Percentiles rank a stretch among this genome's conserved stretches.
phyloP scores from a whole-genome alignment of 306 rosid species.

The Medicago truncatula region DNA sequence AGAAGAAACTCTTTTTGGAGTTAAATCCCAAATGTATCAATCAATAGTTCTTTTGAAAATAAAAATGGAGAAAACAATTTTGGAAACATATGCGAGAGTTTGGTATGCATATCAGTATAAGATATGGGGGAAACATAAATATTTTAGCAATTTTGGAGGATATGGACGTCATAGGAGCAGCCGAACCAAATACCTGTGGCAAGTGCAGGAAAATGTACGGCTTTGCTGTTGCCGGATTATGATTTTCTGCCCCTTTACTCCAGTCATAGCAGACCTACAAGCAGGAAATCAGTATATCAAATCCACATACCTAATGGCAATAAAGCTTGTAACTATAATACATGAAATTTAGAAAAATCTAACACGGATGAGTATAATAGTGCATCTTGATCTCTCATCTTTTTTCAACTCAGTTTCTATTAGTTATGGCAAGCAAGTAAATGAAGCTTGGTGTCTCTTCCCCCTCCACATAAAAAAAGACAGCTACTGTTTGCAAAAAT shows the following conservation, averaged over 20 bases:
- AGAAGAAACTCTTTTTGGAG: conserved; percentile 19
- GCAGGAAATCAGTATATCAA: conserved; percentile 32
- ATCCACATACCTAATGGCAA: neutral
- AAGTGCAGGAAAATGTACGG: conserved; percentile 72
- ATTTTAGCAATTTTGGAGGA: neutral
- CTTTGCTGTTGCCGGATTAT: conserved; percentile 88
- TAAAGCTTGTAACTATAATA: conserved; percentile 6
- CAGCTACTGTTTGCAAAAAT: neutral
- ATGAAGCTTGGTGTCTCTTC: neutral
- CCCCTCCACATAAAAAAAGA: neutral
- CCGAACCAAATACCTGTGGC: conserved; percentile 72
- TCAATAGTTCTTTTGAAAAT: neutral
- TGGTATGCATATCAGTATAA: neutral
- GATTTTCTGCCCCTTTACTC: conserved; percentile 99
- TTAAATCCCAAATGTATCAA: neutral
- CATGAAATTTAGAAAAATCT: conserved; percentile 5
- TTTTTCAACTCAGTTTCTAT: conserved; percentile 4
- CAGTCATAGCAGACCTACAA: conserved; percentile 90
- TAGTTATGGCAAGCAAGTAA: conserved; percentile 5
- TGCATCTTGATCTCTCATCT: conserved; percentile 15
- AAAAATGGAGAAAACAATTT: conserved; percentile 5
- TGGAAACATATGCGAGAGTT: neutral
- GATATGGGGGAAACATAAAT: neutral
- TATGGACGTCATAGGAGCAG: neutral
- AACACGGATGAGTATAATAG: neutral